Percentiles rank a stretch among this genome's conserved stretches.
Evolutionary conservation across 2,329 filamentous ascomycete genomes (phyloP).

Genomic region (Epichloe sibirici): DNA sequence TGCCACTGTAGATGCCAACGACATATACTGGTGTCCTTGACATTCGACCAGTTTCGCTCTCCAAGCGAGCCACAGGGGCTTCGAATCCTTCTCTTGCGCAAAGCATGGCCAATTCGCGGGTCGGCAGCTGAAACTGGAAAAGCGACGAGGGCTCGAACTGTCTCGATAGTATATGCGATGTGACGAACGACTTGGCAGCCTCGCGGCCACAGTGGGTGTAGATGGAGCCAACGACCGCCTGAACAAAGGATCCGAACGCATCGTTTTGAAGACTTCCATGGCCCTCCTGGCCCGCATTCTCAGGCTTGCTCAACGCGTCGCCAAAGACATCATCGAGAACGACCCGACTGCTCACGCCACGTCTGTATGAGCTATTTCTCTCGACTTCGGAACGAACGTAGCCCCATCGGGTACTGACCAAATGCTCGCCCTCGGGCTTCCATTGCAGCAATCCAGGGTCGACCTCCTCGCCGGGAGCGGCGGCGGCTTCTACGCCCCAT

Average conservation of each 20-base stretch:
- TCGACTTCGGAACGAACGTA: slow-evolving; percentile 39
- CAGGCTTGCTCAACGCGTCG: slow-evolving; percentile 32
- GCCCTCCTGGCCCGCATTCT: slow-evolving; percentile 16
- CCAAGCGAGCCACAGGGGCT: slow-evolving; percentile 69
- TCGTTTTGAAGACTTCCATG: slow-evolving; percentile 60
- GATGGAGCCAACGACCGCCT: slow-evolving; percentile 71
- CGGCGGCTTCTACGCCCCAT: slow-evolving; percentile 89
- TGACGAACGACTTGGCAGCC: slow-evolving; percentile 71
- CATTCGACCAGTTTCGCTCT: slow-evolving; percentile 79
- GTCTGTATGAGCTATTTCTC: slow-evolving; percentile 37
- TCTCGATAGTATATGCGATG: slow-evolving; percentile 70
- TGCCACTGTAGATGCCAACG: slow-evolving; percentile 85
- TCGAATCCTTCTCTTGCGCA: slow-evolving; percentile 88
- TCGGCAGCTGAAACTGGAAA: slow-evolving; percentile 76
- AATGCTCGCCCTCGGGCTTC: slow-evolving; percentile 34
- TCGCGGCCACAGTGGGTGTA: slow-evolving; percentile 75
- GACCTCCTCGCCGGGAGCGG: slow-evolving; percentile 77
- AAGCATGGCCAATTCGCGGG: slow-evolving; percentile 68
- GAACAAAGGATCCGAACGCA: slow-evolving; percentile 66
- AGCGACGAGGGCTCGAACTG: slow-evolving; percentile 63
- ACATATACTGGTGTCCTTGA: slow-evolving; percentile 84
- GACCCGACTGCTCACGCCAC: slow-evolving; percentile 63
- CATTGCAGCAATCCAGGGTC: slow-evolving; percentile 87
- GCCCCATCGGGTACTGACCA: slow-evolving; percentile 36
- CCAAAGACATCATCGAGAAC: slow-evolving; percentile 80